Evolutionary conservation across 495 filamentous ascomycete species (phyloP).

Genomic region (Daldinia decipiens): DNA sequence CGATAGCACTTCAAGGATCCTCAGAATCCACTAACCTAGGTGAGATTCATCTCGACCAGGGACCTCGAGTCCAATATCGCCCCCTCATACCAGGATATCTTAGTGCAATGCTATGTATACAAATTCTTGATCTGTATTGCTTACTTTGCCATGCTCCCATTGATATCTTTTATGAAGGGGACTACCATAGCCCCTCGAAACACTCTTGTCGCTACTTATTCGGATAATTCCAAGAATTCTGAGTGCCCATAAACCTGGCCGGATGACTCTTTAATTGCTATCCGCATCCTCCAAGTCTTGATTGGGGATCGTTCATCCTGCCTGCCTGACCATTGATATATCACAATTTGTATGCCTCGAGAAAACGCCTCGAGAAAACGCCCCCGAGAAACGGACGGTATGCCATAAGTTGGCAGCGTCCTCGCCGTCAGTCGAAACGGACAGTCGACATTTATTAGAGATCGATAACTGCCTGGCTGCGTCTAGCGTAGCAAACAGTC

Average conservation of each 20-base stretch:
- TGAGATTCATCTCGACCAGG: slow-evolving; percentile 1
- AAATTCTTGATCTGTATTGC: not conserved
- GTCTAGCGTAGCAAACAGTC: slow-evolving; percentile 17
- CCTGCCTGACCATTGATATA: not conserved
- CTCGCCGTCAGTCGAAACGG: too few species aligned
- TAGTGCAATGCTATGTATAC: slow-evolving; percentile 3
- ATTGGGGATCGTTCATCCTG: not conserved
- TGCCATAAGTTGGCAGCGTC: not conserved
- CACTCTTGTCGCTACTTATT: not conserved
- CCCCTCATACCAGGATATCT: not conserved
- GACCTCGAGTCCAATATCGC: not conserved
- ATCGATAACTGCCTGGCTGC: not conserved
- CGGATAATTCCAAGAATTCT: not conserved
- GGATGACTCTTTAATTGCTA: not conserved
- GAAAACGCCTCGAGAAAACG: slow-evolving; percentile 7
- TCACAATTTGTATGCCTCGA: not conserved
- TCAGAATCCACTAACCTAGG: not conserved
- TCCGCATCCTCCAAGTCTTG: not conserved
- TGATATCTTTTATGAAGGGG: not conserved
- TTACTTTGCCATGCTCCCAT: not conserved
- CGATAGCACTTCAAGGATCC: not conserved
- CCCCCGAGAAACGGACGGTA: not conserved
- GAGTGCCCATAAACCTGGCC: not conserved
- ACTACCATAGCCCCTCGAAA: not conserved
- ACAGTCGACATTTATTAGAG: not conserved